These are phyloP conservation scores for Penium margaritaceum DNA, from an alignment of 139 green algal species.

Conservation along the genomic window DNA sequence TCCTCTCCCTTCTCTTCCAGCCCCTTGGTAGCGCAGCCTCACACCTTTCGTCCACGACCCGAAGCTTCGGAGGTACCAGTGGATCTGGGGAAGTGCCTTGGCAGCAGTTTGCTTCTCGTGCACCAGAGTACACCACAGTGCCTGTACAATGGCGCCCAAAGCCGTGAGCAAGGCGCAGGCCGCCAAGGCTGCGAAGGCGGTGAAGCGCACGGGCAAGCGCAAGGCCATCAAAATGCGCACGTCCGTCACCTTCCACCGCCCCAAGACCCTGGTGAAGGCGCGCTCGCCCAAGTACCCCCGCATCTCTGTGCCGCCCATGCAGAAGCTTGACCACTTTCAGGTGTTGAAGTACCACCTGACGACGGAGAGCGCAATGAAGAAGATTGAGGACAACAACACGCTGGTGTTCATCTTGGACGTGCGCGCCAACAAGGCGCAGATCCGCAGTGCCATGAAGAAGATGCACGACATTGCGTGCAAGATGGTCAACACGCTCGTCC, in stretches of 20 bases:
- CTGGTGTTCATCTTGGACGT: conserved; percentile 91
- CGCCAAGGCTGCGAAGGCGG: conserved; percentile 74
- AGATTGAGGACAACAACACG: conserved; percentile 99
- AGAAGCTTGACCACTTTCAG: conserved; percentile 54
- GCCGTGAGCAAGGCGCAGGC: conserved; percentile 64
- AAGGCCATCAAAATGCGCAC: conserved; percentile 45
- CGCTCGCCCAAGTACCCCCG: conserved; percentile 51
- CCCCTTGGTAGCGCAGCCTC: no score
- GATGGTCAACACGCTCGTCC: conserved; percentile 98
- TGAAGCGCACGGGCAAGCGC: conserved; percentile 83
- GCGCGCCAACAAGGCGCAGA: conserved; percentile 63
- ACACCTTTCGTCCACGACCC: no score
- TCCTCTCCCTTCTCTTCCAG: no score
- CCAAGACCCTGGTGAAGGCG: conserved; percentile 79
- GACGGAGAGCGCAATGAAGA: conserved; percentile 99
- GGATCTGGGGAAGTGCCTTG: no score
- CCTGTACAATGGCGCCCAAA: no score
- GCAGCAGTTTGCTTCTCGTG: no score
- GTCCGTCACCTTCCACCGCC: conserved; percentile 62
- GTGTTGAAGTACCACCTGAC: conserved; percentile 95
- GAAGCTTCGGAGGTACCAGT: no score
- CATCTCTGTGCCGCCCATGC: conserved; percentile 21
- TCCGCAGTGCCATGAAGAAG: conserved; percentile 80
- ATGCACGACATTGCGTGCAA: conserved; percentile 97
- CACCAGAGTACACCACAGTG: no score